phyloP scores from a whole-genome alignment of 805 yeast genomes.

The Scheffersomyces spartinae region DNA sequence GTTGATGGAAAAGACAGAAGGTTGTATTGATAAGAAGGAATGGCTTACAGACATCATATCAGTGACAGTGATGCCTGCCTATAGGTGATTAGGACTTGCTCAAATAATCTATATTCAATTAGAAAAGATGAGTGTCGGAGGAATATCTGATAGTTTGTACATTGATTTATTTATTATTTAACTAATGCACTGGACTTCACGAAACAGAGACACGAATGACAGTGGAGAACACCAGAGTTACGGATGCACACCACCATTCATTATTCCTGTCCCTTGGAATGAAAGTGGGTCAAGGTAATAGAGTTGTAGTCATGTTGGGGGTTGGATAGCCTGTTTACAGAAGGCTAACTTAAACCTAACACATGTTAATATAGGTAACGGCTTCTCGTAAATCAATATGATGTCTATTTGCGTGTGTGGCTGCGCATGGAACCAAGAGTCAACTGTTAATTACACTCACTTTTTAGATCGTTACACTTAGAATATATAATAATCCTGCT shows the following conservation, averaged over 20 bases:
- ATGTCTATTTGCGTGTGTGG: too few relatives aligned
- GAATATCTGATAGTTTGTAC: slow-evolving; percentile 70
- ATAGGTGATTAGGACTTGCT: slow-evolving; percentile 80
- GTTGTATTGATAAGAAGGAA: slow-evolving; percentile 47
- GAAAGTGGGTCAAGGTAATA: too few relatives aligned
- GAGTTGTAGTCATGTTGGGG: too few relatives aligned
- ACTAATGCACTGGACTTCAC: slow-evolving; percentile 71
- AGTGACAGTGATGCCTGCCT: slow-evolving; percentile 76
- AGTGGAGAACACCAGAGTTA: too few relatives aligned
- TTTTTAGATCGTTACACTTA: too few relatives aligned
- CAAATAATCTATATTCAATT: slow-evolving; percentile 63
- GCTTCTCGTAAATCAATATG: too few relatives aligned
- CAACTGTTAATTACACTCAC: too few relatives aligned
- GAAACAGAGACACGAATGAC: slow-evolving; percentile 74
- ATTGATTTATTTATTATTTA: slow-evolving; percentile 84
- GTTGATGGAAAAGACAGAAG: slow-evolving; percentile 97
- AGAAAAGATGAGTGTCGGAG: slow-evolving; percentile 57
- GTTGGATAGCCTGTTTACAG: slow-evolving; percentile 78
- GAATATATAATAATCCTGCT: too few relatives aligned
- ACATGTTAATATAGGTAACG: too few relatives aligned
- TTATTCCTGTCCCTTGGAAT: too few relatives aligned
- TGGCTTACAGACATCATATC: slow-evolving; percentile 98
- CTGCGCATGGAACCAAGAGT: too few relatives aligned
- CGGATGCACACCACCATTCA: too few relatives aligned
- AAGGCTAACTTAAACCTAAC: slow-evolving; percentile 86